A percentile compares a stretch with the other conserved stretches of the same genome.
Conservation (phyloP, 371 early-diverging fungal species). For the Coelomomyces lativittatus region DNA sequence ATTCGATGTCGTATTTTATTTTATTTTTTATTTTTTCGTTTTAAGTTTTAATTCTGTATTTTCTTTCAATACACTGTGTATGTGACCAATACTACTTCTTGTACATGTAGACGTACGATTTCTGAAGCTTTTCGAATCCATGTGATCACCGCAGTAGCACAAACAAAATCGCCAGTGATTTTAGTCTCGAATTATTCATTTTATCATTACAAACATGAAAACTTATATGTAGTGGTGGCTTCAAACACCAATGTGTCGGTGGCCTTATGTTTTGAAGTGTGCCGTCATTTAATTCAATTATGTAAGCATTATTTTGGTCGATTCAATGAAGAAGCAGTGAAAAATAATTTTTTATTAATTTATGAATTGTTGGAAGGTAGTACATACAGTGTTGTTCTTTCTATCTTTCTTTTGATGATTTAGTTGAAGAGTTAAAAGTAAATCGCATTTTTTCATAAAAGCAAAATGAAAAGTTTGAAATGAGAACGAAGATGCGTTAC, state of each 20-base stretch:
- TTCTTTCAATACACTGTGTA: not conserved
- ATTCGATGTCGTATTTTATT: not conserved
- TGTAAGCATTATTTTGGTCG: conserved; percentile 68
- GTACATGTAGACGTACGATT: conserved; percentile 59
- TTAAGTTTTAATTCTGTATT: not conserved
- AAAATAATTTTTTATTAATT: conserved; percentile 73
- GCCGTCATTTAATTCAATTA: conserved; percentile 54
- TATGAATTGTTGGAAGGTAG: conserved; percentile 78
- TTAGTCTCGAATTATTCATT: conserved; percentile 70
- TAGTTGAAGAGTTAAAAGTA: not conserved
- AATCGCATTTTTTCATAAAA: not conserved
- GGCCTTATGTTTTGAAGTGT: conserved; percentile 64
- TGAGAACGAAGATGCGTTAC: not conserved
- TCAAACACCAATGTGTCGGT: conserved; percentile 66
- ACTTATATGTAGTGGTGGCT: conserved; percentile 60
- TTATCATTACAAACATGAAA: conserved; percentile 75
- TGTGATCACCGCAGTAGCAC: conserved; percentile 76
- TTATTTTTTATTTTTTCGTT: not conserved
- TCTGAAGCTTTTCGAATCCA: conserved; percentile 91
- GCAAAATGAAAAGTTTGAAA: no score
- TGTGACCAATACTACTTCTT: not conserved
- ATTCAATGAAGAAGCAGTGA: conserved; percentile 72
- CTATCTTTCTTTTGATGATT: not conserved
- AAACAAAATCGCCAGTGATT: conserved; percentile 75
- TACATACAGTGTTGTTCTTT: not conserved